Evolutionary conservation across 345 rosid species (phyloP), one percentile per base, ranked within the genome.

Genomic region (Eucalyptus regnans): DNA sequence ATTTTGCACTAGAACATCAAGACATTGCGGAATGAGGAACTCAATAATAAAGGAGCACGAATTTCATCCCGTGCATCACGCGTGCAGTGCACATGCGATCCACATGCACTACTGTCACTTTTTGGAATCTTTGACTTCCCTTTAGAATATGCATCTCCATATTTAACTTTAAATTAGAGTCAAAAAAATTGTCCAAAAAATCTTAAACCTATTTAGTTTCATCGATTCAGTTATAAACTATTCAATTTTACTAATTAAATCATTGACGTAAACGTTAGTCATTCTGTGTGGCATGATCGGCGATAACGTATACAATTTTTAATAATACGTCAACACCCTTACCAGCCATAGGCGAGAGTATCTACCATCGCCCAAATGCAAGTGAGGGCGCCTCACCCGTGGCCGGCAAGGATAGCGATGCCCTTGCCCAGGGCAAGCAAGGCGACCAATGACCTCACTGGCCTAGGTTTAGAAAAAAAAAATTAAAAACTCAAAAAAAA

Each of bases 281-380:
- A 2, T 52, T 1, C 0, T 52, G 4, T 0, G 9, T 7, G 9
- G 0, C 23, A 52, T 2, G 1, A 52, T 0, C 9, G 0, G 9
- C 1, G 4, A 4, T 7, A 52, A 18, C 2, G 2, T 52, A 52
- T 52, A 8, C 4, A 8, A 18, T 18, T 52, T 52, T 52, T 7
- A 18, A 15, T 52, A 52, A 52, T 52, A 52, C 0, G 0, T 52
- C 5, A 1, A 52, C 5, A 52, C 58, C 25, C 58, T 52, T 52
- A 18, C 0, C 2, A 1, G 1, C 25, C 25, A 52, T 7, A 52
- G 23, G 58, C 1, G 23, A 52, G 9, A 2, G 4, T 52, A 52
- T 7, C 23, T 52, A 52, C 58, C 58, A 18, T 52, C 0, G 1
- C 5, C 58, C 58, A 52, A 52, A 52, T 52, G 58, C 58, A 52